A percentile compares a stretch with the other conserved stretches of the same genome.
These are phyloP conservation scores for Diplocarpon rosae DNA, from an alignment of 2,329 filamentous ascomycete genomes.

Conservation along the genomic window DNA sequence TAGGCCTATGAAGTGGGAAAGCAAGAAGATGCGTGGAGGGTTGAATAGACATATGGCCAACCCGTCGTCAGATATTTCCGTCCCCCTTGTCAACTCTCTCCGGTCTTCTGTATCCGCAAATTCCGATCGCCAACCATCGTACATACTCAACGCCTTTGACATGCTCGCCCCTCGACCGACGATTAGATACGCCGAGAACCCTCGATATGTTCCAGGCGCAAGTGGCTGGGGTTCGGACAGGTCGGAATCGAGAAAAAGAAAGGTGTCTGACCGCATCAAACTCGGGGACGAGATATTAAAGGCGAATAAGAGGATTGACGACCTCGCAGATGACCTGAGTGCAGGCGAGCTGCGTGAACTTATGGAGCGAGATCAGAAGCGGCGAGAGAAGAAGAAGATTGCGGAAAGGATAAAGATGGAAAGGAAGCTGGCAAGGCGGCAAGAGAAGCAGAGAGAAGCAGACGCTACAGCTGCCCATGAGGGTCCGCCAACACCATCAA, in stretches of 20 bases:
- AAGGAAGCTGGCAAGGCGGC: constrained; percentile 51
- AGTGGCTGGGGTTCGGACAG: constrained; percentile 32
- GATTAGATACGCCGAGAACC: constrained; percentile 59
- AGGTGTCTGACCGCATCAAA: constrained; percentile 38
- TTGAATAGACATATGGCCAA: constrained; percentile 46
- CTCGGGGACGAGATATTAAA: constrained; percentile 51
- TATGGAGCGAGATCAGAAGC: constrained; percentile 78
- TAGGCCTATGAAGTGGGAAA: constrained; percentile 50
- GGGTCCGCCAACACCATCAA: constrained; percentile 41
- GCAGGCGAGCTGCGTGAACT: constrained; percentile 76
- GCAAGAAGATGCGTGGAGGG: constrained; percentile 51
- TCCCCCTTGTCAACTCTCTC: constrained; percentile 64
- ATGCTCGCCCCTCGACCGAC: constrained; percentile 79
- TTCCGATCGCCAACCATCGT: constrained; percentile 59
- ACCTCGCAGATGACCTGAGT: constrained; percentile 76
- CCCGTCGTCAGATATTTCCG: constrained; percentile 52
- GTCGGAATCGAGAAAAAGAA: constrained; percentile 37
- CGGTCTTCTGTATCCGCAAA: constrained; percentile 66
- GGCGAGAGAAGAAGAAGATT: constrained; percentile 62
- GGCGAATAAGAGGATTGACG: constrained; percentile 51
- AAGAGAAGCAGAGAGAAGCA: constrained; percentile 54
- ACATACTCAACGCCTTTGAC: constrained; percentile 68
- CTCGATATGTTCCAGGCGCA: constrained; percentile 41
- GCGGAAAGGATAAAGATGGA: constrained; percentile 58
- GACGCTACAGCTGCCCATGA: constrained; percentile 42